These are phyloP conservation scores for Fusarium domesticum DNA, from an alignment of 2,329 filamentous ascomycete genomes.

Conservation along the genomic window DNA sequence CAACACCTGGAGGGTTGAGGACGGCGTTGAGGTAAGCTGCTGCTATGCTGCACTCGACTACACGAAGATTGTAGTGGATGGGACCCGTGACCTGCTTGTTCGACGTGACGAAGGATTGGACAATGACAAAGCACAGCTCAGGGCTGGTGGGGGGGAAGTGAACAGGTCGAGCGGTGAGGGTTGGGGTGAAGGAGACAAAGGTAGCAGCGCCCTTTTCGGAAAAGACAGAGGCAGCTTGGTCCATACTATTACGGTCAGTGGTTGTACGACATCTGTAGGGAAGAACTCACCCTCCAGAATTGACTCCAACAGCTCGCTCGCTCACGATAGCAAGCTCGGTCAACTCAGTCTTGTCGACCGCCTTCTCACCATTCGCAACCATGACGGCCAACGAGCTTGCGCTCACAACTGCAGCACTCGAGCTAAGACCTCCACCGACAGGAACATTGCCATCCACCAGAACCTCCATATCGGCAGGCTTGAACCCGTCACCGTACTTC, in stretches of 20 bases:
- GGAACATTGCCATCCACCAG: constrained; percentile 91
- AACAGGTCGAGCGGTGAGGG: constrained; percentile 71
- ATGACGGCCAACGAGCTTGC: constrained; percentile 85
- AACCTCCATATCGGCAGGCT: constrained; percentile 74
- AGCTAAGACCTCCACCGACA: constrained; percentile 86
- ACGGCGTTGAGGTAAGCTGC: constrained; percentile 64
- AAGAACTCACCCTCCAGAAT: constrained; percentile 75
- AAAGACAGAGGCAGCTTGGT: constrained; percentile 94
- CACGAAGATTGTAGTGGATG: constrained; percentile 92
- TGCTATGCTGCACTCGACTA: constrained; percentile 91
- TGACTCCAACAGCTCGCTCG: constrained; percentile 91
- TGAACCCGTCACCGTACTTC: constrained; percentile 59
- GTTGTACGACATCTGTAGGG: constrained; percentile 3
- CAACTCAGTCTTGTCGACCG: constrained; percentile 85
- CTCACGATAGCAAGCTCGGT: constrained; percentile 93
- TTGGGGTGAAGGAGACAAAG: constrained; percentile 84
- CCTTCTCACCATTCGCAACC: constrained; percentile 73
- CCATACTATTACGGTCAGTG: constrained; percentile 64
- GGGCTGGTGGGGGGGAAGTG: constrained; percentile 77
- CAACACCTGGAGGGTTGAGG: constrained; percentile 53
- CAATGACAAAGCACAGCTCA: constrained; percentile 87
- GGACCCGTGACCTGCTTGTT: constrained; percentile 95
- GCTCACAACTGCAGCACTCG: constrained; percentile 90
- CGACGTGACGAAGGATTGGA: constrained; percentile 88
- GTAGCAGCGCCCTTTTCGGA: constrained; percentile 81